phyloP scores from a whole-genome alignment of 1,284 basidiomycete species.

The Ceratobasidium papillatum region DNA sequence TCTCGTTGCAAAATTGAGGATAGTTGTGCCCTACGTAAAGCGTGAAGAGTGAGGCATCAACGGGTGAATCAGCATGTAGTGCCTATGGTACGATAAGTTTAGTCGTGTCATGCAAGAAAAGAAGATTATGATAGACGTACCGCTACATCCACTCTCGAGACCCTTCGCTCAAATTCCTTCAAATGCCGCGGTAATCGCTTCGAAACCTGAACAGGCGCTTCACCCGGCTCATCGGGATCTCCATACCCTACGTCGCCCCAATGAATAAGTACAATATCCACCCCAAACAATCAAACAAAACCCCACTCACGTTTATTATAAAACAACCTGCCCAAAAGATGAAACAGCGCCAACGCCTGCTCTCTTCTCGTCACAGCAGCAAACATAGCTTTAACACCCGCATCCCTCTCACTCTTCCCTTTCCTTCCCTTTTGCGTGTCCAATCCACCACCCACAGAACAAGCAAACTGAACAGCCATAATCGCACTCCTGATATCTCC shows the following conservation, averaged over 20 bases:
- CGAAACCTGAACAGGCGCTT: conserved; percentile 57
- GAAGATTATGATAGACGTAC: conserved; percentile 59
- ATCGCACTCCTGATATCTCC: conserved; percentile 94
- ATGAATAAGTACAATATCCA: background rate
- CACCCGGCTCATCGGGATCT: conserved; percentile 66
- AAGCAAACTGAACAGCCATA: conserved; percentile 90
- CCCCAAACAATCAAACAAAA: background rate
- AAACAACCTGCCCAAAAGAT: conserved; percentile 90
- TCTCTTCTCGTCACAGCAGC: conserved; percentile 83
- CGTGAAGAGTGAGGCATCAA: conserved; percentile 88
- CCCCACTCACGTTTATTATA: conserved; percentile 87
- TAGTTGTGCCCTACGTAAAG: conserved; percentile 96
- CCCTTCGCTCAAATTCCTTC: conserved; percentile 65
- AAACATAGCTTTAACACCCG: conserved; percentile 50
- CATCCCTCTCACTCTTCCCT: conserved; percentile 48
- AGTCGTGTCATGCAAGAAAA: background rate
- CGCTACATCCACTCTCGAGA: conserved; percentile 83
- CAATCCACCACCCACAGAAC: conserved; percentile 55
- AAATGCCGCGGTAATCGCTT: conserved; percentile 66
- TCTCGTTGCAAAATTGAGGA: conserved; percentile 77
- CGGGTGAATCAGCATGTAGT: conserved; percentile 85
- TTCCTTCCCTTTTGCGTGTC: conserved; percentile 46
- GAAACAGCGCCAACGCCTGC: conserved; percentile 88
- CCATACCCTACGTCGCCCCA: conserved; percentile 66
- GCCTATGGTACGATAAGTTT: conserved; percentile 54